Percentiles rank a stretch among this genome's conserved stretches.
These are phyloP conservation scores for Fraxinus americana DNA, from an alignment of 257 asterid species.

Conservation along the genomic window DNA sequence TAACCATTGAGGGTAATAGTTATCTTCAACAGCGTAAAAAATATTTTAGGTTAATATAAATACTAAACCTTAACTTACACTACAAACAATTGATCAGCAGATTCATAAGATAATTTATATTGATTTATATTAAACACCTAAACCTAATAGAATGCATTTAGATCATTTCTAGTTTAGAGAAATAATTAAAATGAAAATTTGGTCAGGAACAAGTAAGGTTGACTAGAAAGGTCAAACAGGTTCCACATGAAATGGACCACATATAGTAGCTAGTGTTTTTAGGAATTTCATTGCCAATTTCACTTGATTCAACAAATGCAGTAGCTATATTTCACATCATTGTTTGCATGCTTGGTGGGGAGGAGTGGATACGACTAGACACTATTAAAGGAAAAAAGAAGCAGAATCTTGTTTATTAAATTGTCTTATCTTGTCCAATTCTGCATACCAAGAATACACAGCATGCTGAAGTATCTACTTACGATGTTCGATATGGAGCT, in stretches of 20 bases:
- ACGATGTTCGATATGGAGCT: slow-evolving; percentile 82
- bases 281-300: slow-evolving; percentile 7
- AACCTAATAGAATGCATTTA: slow-evolving; percentile 5
- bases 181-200: background rate
- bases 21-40: background rate
- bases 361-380: background rate
- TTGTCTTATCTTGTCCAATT: background rate
- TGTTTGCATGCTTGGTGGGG: background rate
- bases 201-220: background rate
- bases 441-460: background rate
- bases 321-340: background rate
- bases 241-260: background rate
- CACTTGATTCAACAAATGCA: background rate
- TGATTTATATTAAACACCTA: background rate
- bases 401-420: background rate
- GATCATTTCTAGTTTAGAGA: background rate
- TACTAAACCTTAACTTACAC: background rate
- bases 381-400: background rate
- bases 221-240: slow-evolving; percentile 1
- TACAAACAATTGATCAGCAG: background rate
- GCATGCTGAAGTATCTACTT: slow-evolving; percentile 32
- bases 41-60: no score
- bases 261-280: background rate
- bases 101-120: background rate
- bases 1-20: background rate